phyloP scores from a whole-genome alignment of 306 rosid genomes.

The Lathyrus sativus region DNA sequence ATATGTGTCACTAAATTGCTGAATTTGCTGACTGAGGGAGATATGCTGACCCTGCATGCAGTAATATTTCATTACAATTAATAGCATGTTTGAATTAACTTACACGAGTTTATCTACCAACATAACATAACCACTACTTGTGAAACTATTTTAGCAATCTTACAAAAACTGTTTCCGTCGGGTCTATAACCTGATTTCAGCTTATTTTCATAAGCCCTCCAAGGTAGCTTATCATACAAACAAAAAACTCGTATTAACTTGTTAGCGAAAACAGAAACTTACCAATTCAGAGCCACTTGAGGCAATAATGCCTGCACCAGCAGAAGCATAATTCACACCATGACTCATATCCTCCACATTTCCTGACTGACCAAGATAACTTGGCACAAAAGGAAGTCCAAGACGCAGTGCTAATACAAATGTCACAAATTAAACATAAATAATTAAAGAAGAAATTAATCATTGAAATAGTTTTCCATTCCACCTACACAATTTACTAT shows the following conservation, averaged over 20 bases:
- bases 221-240: background rate
- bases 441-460: background rate
- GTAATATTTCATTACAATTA: background rate
- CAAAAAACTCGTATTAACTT: background rate
- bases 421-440: background rate
- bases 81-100: background rate
- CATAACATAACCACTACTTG: background rate
- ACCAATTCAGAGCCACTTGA: slow-evolving; percentile 91
- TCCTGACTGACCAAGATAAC: slow-evolving; percentile 77
- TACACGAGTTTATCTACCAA: background rate
- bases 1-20: slow-evolving; percentile 74
- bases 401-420: slow-evolving; percentile 62
- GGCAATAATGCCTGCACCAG: slow-evolving; percentile 87
- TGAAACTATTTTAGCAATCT: background rate
- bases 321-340: slow-evolving; percentile 89
- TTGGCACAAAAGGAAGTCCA: slow-evolving; percentile 87
- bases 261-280: slow-evolving; percentile 16
- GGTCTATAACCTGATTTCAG: background rate
- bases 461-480: too few species aligned
- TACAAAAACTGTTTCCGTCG: background rate
- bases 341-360: slow-evolving; percentile 62
- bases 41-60: slow-evolving; percentile 77
- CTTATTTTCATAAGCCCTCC: background rate
- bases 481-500: too few species aligned
- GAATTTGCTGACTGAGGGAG: slow-evolving; percentile 77